Percentiles rank a stretch among this genome's conserved stretches.
Evolutionary conservation across 352 stramenopile species (phyloP).

Genomic region (Phytophthora podocarpi): DNA sequence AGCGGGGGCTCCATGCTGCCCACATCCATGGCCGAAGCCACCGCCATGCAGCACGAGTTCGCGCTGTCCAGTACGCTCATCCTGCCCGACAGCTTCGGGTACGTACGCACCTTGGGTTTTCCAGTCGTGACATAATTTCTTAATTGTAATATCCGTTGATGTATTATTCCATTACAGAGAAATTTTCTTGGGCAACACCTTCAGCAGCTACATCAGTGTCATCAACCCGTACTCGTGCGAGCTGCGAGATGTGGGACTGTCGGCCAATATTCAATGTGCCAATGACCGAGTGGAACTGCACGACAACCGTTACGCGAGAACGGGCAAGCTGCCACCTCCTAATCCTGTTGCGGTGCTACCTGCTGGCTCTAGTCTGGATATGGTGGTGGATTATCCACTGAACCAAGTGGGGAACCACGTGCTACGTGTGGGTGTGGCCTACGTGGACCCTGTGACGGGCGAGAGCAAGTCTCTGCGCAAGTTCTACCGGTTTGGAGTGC

Average conservation of each 20-base stretch:
- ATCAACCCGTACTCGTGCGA: conserved; percentile 90
- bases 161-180: conserved; percentile 53
- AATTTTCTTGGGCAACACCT: conserved; percentile 93
- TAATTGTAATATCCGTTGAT: conserved; percentile 1
- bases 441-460: conserved; percentile 72
- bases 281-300: conserved; percentile 82
- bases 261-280: conserved; percentile 87
- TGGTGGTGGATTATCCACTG: conserved; percentile 92
- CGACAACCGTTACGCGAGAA: conserved; percentile 76
- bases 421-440: conserved; percentile 79
- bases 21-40: conserved; percentile 52
- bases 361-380: conserved; percentile 84
- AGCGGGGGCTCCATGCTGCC: conserved; percentile 65
- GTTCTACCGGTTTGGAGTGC: conserved; percentile 92
- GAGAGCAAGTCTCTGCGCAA: conserved; percentile 90
- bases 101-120: neutral
- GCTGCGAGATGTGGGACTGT: conserved; percentile 75
- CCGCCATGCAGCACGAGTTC: conserved; percentile 76
- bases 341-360: conserved; percentile 81
- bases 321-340: conserved; percentile 61
- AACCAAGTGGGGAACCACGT: conserved; percentile 90
- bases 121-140: neutral
- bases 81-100: conserved; percentile 92
- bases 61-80: conserved; percentile 90
- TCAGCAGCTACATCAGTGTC: conserved; percentile 93